Conservation (phyloP, 2,329 filamentous ascomycete species). For the Ustulina deusta region DNA sequence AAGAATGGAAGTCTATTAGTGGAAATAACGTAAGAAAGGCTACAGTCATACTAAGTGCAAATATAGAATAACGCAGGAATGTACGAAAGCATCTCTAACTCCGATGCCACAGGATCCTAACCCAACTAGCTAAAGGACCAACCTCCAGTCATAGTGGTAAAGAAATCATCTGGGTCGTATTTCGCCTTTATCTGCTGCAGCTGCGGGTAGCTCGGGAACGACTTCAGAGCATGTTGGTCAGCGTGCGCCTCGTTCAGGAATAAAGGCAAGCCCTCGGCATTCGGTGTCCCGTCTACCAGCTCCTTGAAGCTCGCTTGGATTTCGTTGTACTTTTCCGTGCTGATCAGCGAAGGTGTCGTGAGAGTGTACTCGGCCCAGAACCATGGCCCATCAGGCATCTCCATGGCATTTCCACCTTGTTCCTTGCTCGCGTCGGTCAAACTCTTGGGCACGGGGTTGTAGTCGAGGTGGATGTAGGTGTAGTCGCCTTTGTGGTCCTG, state of each 20-base stretch:
- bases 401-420: slow-evolving; percentile 33
- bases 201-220: slow-evolving; percentile 23
- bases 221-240: slow-evolving; percentile 32
- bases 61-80: neutral
- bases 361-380: slow-evolving; percentile 37
- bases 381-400: slow-evolving; percentile 35
- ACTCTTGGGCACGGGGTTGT: slow-evolving; percentile 31
- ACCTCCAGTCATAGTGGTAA: slow-evolving; percentile 28
- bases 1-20: neutral
- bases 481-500: slow-evolving; percentile 31
- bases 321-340: slow-evolving; percentile 17
- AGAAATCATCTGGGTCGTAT: slow-evolving; percentile 33
- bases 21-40: neutral
- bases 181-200: slow-evolving; percentile 31
- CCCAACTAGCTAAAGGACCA: slow-evolving; percentile 28
- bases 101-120: neutral
- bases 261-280: slow-evolving; percentile 26
- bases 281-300: slow-evolving; percentile 32
- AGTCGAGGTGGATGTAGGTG: slow-evolving; percentile 33
- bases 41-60: neutral
- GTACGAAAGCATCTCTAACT: slow-evolving; percentile 8
- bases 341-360: slow-evolving; percentile 26
- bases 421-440: slow-evolving; percentile 33
- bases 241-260: slow-evolving; percentile 34
- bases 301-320: slow-evolving; percentile 34